These are phyloP conservation scores for Larix kaempferi DNA, from an alignment of 75 land plant species.

Conservation along the genomic window DNA sequence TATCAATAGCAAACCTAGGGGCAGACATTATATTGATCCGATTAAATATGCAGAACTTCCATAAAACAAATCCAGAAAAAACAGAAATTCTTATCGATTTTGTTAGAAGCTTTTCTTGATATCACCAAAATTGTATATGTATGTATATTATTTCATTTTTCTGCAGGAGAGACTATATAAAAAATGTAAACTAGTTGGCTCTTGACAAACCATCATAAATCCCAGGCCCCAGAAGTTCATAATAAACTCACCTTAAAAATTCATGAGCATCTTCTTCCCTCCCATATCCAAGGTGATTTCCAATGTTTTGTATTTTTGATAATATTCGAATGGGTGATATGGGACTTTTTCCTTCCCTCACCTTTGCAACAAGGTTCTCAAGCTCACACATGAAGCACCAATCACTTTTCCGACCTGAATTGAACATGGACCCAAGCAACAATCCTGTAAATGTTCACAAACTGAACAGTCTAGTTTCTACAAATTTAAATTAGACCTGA, in stretches of 20 bases:
- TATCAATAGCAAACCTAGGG: slow-evolving; percentile 73
- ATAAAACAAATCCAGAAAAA: neutral
- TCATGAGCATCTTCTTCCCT: slow-evolving; percentile 97
- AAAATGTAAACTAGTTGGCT: neutral
- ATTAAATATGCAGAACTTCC: neutral
- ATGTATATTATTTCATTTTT: neutral
- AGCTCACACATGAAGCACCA: slow-evolving; percentile 96
- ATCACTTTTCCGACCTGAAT: slow-evolving; percentile 45
- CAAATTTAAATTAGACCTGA: neutral
- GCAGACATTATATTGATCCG: neutral
- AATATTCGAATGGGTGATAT: slow-evolving; percentile 57
- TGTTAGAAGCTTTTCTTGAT: neutral
- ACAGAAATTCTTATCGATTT: no score
- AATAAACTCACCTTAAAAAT: slow-evolving; percentile 66
- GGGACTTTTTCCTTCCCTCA: slow-evolving; percentile 42
- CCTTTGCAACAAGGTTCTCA: slow-evolving; percentile 46
- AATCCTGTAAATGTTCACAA: slow-evolving; percentile 7
- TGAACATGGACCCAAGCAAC: neutral
- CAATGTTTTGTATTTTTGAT: slow-evolving; percentile 59
- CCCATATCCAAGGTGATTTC: slow-evolving; percentile 72
- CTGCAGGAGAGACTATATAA: neutral
- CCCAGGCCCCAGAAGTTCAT: neutral
- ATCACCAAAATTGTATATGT: neutral
- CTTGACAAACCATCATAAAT: neutral
- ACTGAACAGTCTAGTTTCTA: neutral